Base-by-base conservation (phyloP, 257 asterid genomes). In the Plantago major region DNA sequence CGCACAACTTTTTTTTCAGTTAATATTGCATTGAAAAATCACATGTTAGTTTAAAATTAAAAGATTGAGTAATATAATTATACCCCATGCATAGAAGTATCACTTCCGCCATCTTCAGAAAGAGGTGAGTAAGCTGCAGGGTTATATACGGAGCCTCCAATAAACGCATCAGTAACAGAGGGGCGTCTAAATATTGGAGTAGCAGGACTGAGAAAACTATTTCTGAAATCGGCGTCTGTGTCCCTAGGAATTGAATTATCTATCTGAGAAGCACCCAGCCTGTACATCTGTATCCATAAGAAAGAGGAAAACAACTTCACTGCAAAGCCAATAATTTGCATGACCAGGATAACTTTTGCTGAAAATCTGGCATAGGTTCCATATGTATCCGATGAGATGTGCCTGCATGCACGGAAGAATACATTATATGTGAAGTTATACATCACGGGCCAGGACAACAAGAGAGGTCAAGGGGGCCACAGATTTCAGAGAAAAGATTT, bases 241-340 rank as follows among this genome's bases (percentile, higher is more conserved):
- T 88, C 91, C 73, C 84, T 78, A 67, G 73, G 70, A 74, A 57
- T 70, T 53, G 88, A 73, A 74, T 50, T 78, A 50, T 85, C 82
- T 64, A 71, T 54, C 77, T 78, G 67, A 63, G 96, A 80, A 79
- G 72, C 93, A 62, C 98, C 98, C 66, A 90, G 80, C 80, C 90
- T 88, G 79, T 90, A 90, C 95, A 90, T 90, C 79, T 90, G 96
- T 66, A 88, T 79, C 98, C 96, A 90, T 70, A 90, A 67, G 18
- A 88, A 67, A 42, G 95, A 85, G 68, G 98, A 90, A 18, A 82
- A 84, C 30, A 85, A 69, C 84, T 86, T 79, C 77, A 90, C 85
- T 43, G 79, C 71, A 66, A 84, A 88, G 46, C 95, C 96, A 58
- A 84, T 69, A 30, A 90, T 77, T 74, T 90, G 95, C 98, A 90